Evolutionary conservation across 306 rosid genomes (phyloP).

Genomic region (Sesbania bispinosa): DNA sequence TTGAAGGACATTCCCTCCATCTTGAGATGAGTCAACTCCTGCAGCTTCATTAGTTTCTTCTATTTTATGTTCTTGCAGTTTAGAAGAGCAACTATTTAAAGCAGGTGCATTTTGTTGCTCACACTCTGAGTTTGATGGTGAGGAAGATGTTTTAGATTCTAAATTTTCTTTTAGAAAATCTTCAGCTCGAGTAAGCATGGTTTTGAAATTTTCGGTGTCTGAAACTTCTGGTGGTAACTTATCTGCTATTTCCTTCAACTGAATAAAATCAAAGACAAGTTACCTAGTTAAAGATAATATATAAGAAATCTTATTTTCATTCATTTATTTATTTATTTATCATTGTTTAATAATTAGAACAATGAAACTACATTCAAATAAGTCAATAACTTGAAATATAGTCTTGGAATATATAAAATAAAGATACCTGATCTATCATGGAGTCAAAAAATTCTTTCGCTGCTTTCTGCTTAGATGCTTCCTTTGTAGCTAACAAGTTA

Average conservation of each 20-base stretch:
- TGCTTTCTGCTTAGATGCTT: conserved; percentile 49
- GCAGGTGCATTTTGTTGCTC: conserved; percentile 32
- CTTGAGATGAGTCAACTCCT: conserved; percentile 26
- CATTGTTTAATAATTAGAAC: not conserved
- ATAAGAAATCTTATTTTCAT: not conserved
- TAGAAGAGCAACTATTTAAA: conserved; percentile 26
- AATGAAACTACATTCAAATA: not conserved
- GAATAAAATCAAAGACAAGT: conserved; percentile 28
- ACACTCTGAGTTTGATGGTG: conserved; percentile 21
- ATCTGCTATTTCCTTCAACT: conserved; percentile 60
- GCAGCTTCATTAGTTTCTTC: conserved; percentile 26
- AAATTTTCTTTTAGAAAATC: conserved; percentile 39
- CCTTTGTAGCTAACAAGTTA: conserved; percentile 40
- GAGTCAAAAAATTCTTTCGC: conserved; percentile 49
- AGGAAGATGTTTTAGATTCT: conserved; percentile 23
- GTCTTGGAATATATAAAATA: not conserved
- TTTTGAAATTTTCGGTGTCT: conserved; percentile 38
- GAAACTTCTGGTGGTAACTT: conserved; percentile 58
- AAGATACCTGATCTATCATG: conserved; percentile 60
- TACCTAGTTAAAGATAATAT: conserved; percentile 19
- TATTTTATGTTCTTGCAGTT: conserved; percentile 8
- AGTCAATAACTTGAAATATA: not conserved
- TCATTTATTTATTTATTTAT: not conserved
- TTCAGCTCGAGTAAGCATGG: conserved; percentile 47
- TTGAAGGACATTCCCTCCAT: conserved; percentile 33